Conservation (phyloP, 192 early-diverging fungal genomes). For the Rhizophagus sp. region DNA sequence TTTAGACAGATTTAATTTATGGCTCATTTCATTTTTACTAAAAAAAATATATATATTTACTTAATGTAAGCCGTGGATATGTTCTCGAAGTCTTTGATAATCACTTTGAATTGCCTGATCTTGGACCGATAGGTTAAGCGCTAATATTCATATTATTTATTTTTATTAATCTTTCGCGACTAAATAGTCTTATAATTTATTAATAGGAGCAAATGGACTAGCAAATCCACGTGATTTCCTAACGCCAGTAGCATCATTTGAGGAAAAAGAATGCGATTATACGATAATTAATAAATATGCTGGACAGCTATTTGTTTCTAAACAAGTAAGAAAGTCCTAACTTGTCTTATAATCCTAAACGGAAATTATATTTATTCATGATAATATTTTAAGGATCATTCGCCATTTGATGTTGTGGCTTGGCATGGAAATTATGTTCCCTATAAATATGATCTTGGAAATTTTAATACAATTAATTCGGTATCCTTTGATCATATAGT, state of each 20-base stretch:
- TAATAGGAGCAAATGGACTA: constrained; percentile 81
- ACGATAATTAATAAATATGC: constrained; percentile 82
- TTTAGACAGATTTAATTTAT: neutral
- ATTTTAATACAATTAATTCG: constrained; percentile 85
- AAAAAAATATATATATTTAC: neutral
- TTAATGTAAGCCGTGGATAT: constrained; percentile 71
- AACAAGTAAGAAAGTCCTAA: constrained; percentile 38
- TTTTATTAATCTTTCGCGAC: neutral
- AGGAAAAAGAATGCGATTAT: constrained; percentile 43
- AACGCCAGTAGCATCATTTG: constrained; percentile 80
- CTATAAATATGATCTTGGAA: constrained; percentile 86
- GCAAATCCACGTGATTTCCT: constrained; percentile 95
- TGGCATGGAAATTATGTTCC: constrained; percentile 99
- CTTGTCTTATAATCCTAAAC: neutral
- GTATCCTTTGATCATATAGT: constrained; percentile 89
- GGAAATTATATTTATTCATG: constrained; percentile 5
- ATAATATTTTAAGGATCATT: constrained; percentile 58
- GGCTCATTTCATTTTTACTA: neutral
- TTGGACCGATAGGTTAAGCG: constrained; percentile 83
- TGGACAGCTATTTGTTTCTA: constrained; percentile 71
- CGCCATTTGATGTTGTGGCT: constrained; percentile 94
- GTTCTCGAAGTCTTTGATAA: constrained; percentile 86
- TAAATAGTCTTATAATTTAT: neutral
- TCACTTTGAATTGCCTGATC: constrained; percentile 93
- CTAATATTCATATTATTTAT: neutral